phyloP scores from a whole-genome alignment of 2,329 filamentous ascomycete species.

The Aspergillus viridinutans region DNA sequence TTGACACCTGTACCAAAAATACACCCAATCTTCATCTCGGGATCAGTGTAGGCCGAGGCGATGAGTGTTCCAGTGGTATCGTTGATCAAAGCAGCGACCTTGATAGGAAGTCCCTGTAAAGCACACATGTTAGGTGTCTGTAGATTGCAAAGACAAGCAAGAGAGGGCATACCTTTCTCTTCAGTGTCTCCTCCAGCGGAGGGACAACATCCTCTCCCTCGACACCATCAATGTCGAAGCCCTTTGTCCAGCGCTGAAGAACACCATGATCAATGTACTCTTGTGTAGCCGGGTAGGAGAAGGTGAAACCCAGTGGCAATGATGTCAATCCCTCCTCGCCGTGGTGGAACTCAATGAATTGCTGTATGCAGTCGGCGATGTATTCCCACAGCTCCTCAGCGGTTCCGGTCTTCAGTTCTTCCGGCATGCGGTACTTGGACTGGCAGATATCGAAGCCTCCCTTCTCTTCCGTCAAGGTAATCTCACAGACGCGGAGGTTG shows the following conservation, averaged over 20 bases:
- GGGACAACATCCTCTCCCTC: slow-evolving; percentile 88
- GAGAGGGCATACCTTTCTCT: slow-evolving; percentile 54
- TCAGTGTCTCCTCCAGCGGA: slow-evolving; percentile 75
- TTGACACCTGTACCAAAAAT: slow-evolving; percentile 99
- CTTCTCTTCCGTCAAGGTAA: slow-evolving; percentile 79
- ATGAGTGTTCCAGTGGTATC: slow-evolving; percentile 97
- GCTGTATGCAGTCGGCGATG: slow-evolving; percentile 84
- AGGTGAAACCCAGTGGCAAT: slow-evolving; percentile 84
- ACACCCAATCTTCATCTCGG: slow-evolving; percentile 88
- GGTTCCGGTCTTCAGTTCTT: slow-evolving; percentile 81
- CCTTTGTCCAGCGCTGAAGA: slow-evolving; percentile 94
- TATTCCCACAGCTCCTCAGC: slow-evolving; percentile 91
- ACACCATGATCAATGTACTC: slow-evolving; percentile 90
- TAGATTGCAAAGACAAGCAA: slow-evolving; percentile 6
- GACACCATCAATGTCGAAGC: slow-evolving; percentile 88
- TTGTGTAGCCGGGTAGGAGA: slow-evolving; percentile 91
- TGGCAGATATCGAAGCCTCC: slow-evolving; percentile 93
- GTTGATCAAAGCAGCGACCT: slow-evolving; percentile 89
- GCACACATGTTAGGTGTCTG: slow-evolving; percentile 10
- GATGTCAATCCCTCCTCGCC: slow-evolving; percentile 57
- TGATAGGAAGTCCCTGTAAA: slow-evolving; percentile 76
- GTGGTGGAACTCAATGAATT: slow-evolving; percentile 85
- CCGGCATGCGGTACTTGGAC: slow-evolving; percentile 92
- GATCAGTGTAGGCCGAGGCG: slow-evolving; percentile 93
- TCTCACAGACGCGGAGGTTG: slow-evolving; percentile 91